Base-by-base conservation (phyloP, 2,329 filamentous ascomycete species). In the Pseudopithomyces maydicus region DNA sequence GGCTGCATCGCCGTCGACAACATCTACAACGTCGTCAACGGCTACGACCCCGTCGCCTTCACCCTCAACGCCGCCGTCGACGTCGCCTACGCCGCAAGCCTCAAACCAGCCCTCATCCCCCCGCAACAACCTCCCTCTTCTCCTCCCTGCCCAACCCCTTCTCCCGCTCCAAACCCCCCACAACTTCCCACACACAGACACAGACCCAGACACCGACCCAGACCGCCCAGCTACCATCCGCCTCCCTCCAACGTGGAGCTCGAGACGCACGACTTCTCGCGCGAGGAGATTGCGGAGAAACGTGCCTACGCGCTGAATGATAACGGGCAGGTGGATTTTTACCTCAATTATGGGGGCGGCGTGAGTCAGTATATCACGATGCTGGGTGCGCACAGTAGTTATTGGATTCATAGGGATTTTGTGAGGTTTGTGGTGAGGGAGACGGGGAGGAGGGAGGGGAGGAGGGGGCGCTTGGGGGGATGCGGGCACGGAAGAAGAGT, bases 281-380 rank as follows among this genome's bases (percentile, higher is more conserved):
- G 91, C 2, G 94, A 98, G 74, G 93, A 97, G 68, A 85, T 96
- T 52, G 94, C 93, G 0, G 95, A 98, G 79, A 92, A 89, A 73
- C 89, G 94, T 66, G 92, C 93, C 62, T 89, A 88, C 59, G 75
- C 97, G 7, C 84, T 99, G 3, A 99, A 99, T 66, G 95, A 99
- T 68, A 98, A 98, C 64, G 94, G 93, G 0, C 95, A 99, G 77
- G 88, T 99, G 39, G 95, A 99, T 74, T 99, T 87, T 76, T 96
- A 89, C 67, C 79, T 99, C 47, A 87, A 87, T 47, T 92, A 91
- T 7, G 90, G 92, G 0, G 90, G 91, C 1, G 95, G 95, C 0
- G 89, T 99, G 35, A 95, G 97, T 76, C 93, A 98, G 77, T 99
- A 99, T 73, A 78, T 98, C 35, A 97, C 96, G 65, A 99, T 99